These are phyloP conservation scores for Neurospora sp. DNA, from an alignment of 495 filamentous ascomycete species.

Conservation along the genomic window DNA sequence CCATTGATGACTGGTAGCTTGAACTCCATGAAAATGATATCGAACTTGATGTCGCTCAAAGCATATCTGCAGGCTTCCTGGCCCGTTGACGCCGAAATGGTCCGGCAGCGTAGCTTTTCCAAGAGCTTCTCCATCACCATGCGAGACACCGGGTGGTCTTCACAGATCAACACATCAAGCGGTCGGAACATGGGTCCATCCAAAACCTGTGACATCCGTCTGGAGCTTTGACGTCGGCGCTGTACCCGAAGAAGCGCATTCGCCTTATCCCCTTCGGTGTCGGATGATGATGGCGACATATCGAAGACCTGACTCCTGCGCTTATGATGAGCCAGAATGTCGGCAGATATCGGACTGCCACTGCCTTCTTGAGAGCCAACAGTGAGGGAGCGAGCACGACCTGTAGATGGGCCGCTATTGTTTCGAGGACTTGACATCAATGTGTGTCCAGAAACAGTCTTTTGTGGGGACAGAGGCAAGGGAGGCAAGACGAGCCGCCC, in stretches of 20 bases:
- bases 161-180: constrained; percentile 89
- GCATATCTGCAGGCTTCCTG: constrained; percentile 85
- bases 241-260: constrained; percentile 92
- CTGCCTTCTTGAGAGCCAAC: constrained; percentile 92
- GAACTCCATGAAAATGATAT: constrained; percentile 97
- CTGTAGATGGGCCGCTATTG: constrained; percentile 31
- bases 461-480: constrained; percentile 41
- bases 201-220: constrained; percentile 81
- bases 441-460: constrained; percentile 15
- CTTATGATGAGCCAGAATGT: constrained; percentile 66
- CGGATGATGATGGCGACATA: constrained; percentile 93
- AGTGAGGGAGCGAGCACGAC: constrained; percentile 76
- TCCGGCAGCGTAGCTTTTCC: constrained; percentile 89
- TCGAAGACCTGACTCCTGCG: constrained; percentile 91
- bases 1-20: constrained; percentile 91
- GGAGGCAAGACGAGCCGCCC: constrained; percentile 41
- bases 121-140: constrained; percentile 95
- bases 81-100: constrained; percentile 83
- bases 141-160: constrained; percentile 95
- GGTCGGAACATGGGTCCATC: constrained; percentile 78
- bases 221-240: constrained; percentile 78
- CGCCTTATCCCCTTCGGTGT: constrained; percentile 87
- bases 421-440: constrained; percentile 37
- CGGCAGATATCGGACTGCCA: constrained; percentile 56
- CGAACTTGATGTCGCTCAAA: constrained; percentile 87